Conservation (phyloP, 345 rosid genomes). For the Cardamine chenopodiifolia region DNA sequence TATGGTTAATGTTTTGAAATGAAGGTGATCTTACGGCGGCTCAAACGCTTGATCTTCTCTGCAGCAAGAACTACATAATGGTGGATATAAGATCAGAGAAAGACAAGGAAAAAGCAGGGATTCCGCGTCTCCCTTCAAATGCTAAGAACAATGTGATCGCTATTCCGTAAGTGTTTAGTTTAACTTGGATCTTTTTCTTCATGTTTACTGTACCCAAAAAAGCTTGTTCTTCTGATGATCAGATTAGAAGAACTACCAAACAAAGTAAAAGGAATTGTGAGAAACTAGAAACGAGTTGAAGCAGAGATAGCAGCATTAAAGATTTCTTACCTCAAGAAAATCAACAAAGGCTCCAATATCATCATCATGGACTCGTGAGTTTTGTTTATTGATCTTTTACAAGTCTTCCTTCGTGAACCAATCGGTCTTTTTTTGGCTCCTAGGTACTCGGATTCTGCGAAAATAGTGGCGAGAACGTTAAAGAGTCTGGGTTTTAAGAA, state of each 20-base stretch:
- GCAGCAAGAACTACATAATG: conserved; percentile 58
- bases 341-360: conserved; percentile 83
- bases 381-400: conserved; percentile 16
- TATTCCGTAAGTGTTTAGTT: conserved; percentile 67
- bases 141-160: conserved; percentile 78
- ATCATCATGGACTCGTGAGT: conserved; percentile 89
- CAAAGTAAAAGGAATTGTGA: conserved; percentile 74
- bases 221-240: conserved; percentile 2
- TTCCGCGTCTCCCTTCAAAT: conserved; percentile 91
- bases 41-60: conserved; percentile 75
- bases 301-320: conserved; percentile 89
- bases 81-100: conserved; percentile 91
- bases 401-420: background rate
- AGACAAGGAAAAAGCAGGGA: conserved; percentile 81
- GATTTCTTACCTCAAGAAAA: conserved; percentile 81
- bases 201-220: background rate
- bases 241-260: conserved; percentile 84
- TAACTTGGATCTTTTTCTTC: background rate
- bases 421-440: background rate
- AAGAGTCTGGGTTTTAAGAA: conserved; percentile 76
- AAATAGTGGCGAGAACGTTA: conserved; percentile 70
- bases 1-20: too few relatives aligned
- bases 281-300: conserved; percentile 75
- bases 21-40: conserved; percentile 86
- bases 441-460: conserved; percentile 86